Evolutionary conservation across 1,139 yeast genomes (phyloP).

Genomic region (Wickerhamomyces sp.): DNA sequence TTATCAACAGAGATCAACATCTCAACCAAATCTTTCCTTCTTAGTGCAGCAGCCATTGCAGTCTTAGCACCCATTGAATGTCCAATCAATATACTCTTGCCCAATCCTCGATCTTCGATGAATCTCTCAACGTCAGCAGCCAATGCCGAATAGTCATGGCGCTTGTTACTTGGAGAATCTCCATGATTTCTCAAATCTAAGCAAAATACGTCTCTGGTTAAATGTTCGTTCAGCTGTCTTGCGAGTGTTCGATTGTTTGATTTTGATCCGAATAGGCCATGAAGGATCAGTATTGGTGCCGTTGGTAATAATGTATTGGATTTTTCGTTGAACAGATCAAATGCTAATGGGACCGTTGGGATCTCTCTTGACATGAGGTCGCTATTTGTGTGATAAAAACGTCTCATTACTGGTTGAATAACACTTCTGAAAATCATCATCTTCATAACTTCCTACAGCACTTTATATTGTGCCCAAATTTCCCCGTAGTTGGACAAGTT

Average conservation of each 20-base stretch:
- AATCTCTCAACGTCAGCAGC: slow-evolving; percentile 82
- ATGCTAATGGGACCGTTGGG: slow-evolving; percentile 41
- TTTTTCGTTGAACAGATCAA: slow-evolving; percentile 33
- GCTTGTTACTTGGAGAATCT: slow-evolving; percentile 65
- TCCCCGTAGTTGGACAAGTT: too few relatives aligned
- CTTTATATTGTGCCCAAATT: too few relatives aligned
- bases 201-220: slow-evolving; percentile 54
- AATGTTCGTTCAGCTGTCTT: slow-evolving; percentile 33
- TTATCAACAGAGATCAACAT: slow-evolving; percentile 80
- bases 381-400: background rate
- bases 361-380: slow-evolving; percentile 26
- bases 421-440: too few relatives aligned
- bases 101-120: slow-evolving; percentile 42
- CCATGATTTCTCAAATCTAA: slow-evolving; percentile 91
- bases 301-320: slow-evolving; percentile 17
- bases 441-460: too few relatives aligned
- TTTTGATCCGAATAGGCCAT: slow-evolving; percentile 86
- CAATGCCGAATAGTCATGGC: slow-evolving; percentile 76
- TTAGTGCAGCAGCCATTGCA: slow-evolving; percentile 80
- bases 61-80: slow-evolving; percentile 98
- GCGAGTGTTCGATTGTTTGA: slow-evolving; percentile 75
- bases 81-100: slow-evolving; percentile 65
- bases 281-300: slow-evolving; percentile 69
- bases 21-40: slow-evolving; percentile 59
- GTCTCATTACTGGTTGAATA: background rate